Conservation (phyloP, 148 eudicot genomes). For the Fagopyrum esculentum region DNA sequence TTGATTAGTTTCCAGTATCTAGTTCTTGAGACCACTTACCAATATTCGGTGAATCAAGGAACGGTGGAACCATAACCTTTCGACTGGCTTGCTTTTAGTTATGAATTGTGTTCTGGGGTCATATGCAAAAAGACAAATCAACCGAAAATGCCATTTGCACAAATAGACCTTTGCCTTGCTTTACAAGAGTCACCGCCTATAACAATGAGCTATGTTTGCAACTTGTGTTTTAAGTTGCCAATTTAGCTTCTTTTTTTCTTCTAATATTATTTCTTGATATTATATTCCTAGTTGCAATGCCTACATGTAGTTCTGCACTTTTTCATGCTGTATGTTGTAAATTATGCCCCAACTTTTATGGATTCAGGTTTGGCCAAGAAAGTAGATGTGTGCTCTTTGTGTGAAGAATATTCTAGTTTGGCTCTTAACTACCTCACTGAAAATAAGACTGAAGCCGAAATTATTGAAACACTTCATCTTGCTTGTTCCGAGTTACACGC, state of each 20-base stretch:
- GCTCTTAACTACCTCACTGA: slow-evolving; percentile 55
- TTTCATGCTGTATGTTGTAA: neutral
- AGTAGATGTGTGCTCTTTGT: slow-evolving; percentile 40
- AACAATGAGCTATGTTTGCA: too few relatives aligned
- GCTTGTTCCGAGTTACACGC: slow-evolving; percentile 52
- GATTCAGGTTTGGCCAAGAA: neutral
- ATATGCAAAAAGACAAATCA: too few relatives aligned
- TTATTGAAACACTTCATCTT: slow-evolving; percentile 51
- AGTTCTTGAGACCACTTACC: neutral
- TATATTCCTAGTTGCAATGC: neutral
- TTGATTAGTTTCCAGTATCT: neutral
- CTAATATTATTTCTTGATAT: too few relatives aligned
- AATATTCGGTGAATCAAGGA: neutral
- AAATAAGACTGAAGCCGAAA: slow-evolving; percentile 56
- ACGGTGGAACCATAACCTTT: neutral
- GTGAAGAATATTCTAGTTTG: slow-evolving; percentile 60
- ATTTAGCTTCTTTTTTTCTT: too few relatives aligned
- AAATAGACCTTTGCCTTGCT: too few relatives aligned
- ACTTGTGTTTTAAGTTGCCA: too few relatives aligned
- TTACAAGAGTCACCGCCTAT: too few relatives aligned
- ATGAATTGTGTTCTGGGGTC: neutral
- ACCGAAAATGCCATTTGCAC: too few relatives aligned
- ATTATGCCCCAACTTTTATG: neutral
- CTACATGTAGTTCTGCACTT: neutral
- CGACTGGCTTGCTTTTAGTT: neutral